Evolutionary conservation across 805 yeast species (phyloP), one percentile per base, ranked within the genome.

Genomic region (Pichia exigua): DNA sequence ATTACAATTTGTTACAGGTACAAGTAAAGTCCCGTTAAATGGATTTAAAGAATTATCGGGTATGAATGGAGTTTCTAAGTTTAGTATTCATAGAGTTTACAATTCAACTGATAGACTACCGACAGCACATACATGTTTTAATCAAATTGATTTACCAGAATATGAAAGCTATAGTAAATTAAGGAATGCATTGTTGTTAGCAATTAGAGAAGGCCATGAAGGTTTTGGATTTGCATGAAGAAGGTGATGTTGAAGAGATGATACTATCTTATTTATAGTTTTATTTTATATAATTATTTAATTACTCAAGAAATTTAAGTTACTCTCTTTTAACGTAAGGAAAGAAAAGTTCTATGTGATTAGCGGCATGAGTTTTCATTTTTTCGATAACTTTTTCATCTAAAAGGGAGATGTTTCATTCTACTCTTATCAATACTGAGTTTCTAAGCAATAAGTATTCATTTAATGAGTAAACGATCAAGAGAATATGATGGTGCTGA

Each of bases 1-100:
- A 57, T 72, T 94, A 53, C 99, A 94, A 65, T 94, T 94, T 73
- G 92, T 95, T 1, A 94, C 99, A 0, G 99, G 99, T 54, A 92
- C 99, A 0, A 84, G 95, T 55, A 90, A 91, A 67, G 98, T 94
- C 10, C 99, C 99, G 24, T 74, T 91, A 55, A 86, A 87, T 61
- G 99, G 99, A 1, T 94, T 94, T 65, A 85, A 86, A 59, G 95
- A 85, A 60, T 74, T 94, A 55, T 83, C 87, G 51, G 97, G 98
- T 20, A 87, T 90, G 56, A 81, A 82, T 62, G 97, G 97, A 2
- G 76, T 83, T 9, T 81, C 90, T 45, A 87, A 87, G 63, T 94
- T 94, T 68, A 83, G 87, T 55, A 87, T 94, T 52, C 97, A 89
- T 64, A 77, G 95, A 52, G 97, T 88, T 60, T 90, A 86, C 66